These are phyloP conservation scores for Albugo candida DNA, from an alignment of 352 stramenopile genomes.

Conservation along the genomic window DNA sequence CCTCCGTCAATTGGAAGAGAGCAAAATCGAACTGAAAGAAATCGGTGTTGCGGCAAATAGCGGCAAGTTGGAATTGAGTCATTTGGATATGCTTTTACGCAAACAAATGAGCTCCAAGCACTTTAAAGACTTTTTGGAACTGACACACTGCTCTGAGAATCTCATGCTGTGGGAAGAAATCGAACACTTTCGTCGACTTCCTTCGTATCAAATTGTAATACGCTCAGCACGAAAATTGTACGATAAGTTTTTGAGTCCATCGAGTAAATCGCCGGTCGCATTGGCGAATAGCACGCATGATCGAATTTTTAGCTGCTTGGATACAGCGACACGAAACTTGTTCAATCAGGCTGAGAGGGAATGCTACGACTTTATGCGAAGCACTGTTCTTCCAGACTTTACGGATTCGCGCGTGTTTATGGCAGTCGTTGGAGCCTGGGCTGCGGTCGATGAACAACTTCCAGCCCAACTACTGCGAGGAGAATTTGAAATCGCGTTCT, in stretches of 20 bases:
- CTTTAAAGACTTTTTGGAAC: conserved; percentile 49
- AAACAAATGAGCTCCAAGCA: conserved; percentile 46
- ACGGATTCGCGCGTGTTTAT: conserved; percentile 73
- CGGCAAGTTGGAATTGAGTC: conserved; percentile 49
- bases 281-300: conserved; percentile 23
- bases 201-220: conserved; percentile 68
- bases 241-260: conserved; percentile 43
- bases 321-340: conserved; percentile 36
- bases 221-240: conserved; percentile 70
- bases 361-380: conserved; percentile 55
- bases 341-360: conserved; percentile 64
- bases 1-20: too few species aligned
- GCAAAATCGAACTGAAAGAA: conserved; percentile 15
- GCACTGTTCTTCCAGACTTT: conserved; percentile 56
- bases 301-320: conserved; percentile 31
- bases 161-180: conserved; percentile 75
- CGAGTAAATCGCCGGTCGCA: conserved; percentile 21
- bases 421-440: conserved; percentile 59
- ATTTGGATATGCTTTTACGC: conserved; percentile 51
- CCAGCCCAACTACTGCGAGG: conserved; percentile 50
- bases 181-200: conserved; percentile 54
- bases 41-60: conserved; percentile 46
- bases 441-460: conserved; percentile 50
- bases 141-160: conserved; percentile 63
- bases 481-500: conserved; percentile 67